phyloP scores from a whole-genome alignment of 2,329 filamentous ascomycete genomes.

The Dothistroma septosporum region DNA sequence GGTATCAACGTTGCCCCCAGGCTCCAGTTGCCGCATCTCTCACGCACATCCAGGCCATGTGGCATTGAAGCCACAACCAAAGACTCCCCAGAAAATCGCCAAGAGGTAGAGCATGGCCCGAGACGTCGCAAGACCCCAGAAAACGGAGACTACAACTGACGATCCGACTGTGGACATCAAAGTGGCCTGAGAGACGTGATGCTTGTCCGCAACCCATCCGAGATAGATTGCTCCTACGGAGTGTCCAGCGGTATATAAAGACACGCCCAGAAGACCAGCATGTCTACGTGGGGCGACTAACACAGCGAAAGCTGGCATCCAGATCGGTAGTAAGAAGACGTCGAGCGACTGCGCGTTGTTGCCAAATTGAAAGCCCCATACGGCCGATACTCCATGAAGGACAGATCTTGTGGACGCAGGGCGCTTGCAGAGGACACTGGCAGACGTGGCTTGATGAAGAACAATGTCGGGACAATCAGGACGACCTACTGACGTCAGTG shows the following conservation, averaged over 20 bases:
- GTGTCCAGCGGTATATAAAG: conserved; percentile 36
- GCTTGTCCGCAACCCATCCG: conserved; percentile 39
- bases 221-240: conserved; percentile 37
- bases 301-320: conserved; percentile 41
- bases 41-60: conserved; percentile 33
- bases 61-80: conserved; percentile 39
- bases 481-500: not conserved
- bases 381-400: conserved; percentile 34
- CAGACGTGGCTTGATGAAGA: conserved; percentile 16
- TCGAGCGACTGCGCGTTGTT: conserved; percentile 43
- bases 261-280: conserved; percentile 37
- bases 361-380: conserved; percentile 45
- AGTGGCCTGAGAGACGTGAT: conserved; percentile 39
- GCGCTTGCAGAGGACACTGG: conserved; percentile 18
- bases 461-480: conserved; percentile 13
- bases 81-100: conserved; percentile 41
- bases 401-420: conserved; percentile 32
- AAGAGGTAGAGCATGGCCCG: conserved; percentile 42
- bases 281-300: conserved; percentile 35
- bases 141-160: conserved; percentile 38
- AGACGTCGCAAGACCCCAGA: conserved; percentile 46
- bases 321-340: conserved; percentile 44
- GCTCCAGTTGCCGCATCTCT: conserved; percentile 18
- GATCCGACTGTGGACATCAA: conserved; percentile 37
- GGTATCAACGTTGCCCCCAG: conserved; percentile 36